phyloP scores from a whole-genome alignment of 345 rosid species.

The Geranium rotundifolium region DNA sequence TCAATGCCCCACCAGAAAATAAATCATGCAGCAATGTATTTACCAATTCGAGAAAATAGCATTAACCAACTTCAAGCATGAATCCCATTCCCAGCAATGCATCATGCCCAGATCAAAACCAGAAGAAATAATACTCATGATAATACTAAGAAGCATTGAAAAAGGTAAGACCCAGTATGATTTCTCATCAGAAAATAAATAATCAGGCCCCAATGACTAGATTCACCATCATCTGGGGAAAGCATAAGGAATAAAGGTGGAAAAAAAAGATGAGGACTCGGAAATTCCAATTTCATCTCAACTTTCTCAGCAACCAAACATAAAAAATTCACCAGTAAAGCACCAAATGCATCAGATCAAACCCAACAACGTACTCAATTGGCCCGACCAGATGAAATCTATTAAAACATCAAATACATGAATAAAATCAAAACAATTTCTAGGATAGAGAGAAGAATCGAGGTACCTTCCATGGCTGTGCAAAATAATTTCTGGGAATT shows the following conservation, averaged over 20 bases:
- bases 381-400: neutral
- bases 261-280: neutral
- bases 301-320: slow-evolving; percentile 15
- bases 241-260: neutral
- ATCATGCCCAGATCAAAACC: too few species aligned
- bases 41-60: neutral
- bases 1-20: neutral
- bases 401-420: too few species aligned
- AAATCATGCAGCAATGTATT: neutral
- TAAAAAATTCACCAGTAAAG: neutral
- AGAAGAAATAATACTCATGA: too few species aligned
- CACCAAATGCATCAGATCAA: neutral
- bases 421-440: neutral
- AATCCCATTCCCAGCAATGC: neutral
- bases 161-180: neutral
- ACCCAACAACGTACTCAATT: neutral
- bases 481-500: neutral
- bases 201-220: neutral
- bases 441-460: neutral
- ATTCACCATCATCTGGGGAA: neutral
- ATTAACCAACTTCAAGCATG: neutral
- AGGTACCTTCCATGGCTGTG: neutral
- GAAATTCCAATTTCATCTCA: neutral
- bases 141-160: neutral
- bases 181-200: too few species aligned